These are phyloP conservation scores for Penicillium silybi DNA, from an alignment of 495 filamentous ascomycete species.

Conservation along the genomic window DNA sequence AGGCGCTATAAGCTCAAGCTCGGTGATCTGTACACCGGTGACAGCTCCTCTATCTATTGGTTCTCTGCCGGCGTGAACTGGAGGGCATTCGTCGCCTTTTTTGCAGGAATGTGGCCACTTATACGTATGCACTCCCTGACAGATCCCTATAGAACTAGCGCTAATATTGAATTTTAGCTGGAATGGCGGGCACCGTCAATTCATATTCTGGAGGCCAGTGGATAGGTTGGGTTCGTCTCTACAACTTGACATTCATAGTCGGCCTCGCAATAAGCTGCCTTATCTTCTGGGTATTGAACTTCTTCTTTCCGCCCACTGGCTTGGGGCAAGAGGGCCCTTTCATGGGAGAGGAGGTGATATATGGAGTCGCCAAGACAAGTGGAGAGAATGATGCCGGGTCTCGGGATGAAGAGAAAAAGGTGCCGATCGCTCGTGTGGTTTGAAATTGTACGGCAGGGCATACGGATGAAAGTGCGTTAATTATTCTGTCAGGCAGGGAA, in stretches of 20 bases:
- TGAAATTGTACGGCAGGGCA: too few relatives aligned
- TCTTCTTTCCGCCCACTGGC: conserved; percentile 31
- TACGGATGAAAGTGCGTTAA: too few relatives aligned
- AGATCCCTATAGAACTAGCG: neutral
- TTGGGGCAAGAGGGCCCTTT: neutral
- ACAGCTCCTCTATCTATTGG: conserved; percentile 8
- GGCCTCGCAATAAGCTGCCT: conserved; percentile 37
- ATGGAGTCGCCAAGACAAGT: neutral
- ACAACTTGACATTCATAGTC: conserved; percentile 38
- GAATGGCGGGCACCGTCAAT: conserved; percentile 26
- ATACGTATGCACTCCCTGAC: conserved; percentile 17
- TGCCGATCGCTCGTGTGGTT: neutral
- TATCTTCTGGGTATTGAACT: conserved; percentile 24
- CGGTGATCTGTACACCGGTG: conserved; percentile 25
- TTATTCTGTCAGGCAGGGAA: too few relatives aligned
- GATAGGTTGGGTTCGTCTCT: conserved; percentile 21
- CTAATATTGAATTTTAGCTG: neutral
- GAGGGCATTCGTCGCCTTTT: conserved; percentile 38
- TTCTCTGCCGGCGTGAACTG: conserved; percentile 35
- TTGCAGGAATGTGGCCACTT: conserved; percentile 35
- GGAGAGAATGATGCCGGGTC: neutral
- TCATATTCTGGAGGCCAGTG: neutral
- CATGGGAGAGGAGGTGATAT: neutral
- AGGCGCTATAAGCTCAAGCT: neutral
- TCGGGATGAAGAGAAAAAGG: neutral